Evolutionary conservation across 1,284 basidiomycete genomes (phyloP).

Genomic region (Apiotrichum sp.): DNA sequence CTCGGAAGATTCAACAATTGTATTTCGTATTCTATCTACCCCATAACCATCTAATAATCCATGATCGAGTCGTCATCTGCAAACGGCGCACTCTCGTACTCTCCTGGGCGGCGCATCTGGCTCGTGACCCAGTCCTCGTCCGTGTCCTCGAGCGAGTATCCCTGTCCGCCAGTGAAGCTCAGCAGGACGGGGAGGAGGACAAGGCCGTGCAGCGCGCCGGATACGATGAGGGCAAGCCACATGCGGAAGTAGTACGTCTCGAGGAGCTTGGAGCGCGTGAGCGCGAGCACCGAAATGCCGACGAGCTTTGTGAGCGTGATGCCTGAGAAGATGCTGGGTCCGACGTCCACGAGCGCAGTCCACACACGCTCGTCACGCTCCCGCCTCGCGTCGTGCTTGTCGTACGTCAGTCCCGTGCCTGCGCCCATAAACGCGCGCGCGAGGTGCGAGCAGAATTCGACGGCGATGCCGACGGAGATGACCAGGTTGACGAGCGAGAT

Average conservation of each 20-base stretch:
- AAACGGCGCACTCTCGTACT: constrained; percentile 48
- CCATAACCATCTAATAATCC: background rate
- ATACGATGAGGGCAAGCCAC: constrained; percentile 87
- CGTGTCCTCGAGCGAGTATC: constrained; percentile 80
- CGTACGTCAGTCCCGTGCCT: constrained; percentile 61
- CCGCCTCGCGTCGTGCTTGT: constrained; percentile 71
- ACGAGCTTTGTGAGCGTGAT: constrained; percentile 97
- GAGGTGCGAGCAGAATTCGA: constrained; percentile 95
- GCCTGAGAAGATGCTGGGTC: constrained; percentile 87
- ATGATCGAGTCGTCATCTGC: constrained; percentile 35
- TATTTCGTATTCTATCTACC: too few species aligned
- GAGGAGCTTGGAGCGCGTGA: constrained; percentile 80
- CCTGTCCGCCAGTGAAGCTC: constrained; percentile 76
- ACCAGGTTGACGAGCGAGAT: constrained; percentile 93
- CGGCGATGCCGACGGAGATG: constrained; percentile 90
- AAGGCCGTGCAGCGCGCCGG: constrained; percentile 83
- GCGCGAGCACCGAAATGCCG: constrained; percentile 85
- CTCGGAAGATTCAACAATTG: too few species aligned
- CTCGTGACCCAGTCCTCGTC: constrained; percentile 91
- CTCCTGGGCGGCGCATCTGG: constrained; percentile 58
- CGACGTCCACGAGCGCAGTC: constrained; percentile 86
- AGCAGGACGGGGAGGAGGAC: constrained; percentile 81
- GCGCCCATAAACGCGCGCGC: constrained; percentile 93
- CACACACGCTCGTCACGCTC: constrained; percentile 91
- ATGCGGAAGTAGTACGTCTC: constrained; percentile 96